Base-by-base conservation (phyloP, 164 flowering plant genomes). In the Tinospora cordifolia region DNA sequence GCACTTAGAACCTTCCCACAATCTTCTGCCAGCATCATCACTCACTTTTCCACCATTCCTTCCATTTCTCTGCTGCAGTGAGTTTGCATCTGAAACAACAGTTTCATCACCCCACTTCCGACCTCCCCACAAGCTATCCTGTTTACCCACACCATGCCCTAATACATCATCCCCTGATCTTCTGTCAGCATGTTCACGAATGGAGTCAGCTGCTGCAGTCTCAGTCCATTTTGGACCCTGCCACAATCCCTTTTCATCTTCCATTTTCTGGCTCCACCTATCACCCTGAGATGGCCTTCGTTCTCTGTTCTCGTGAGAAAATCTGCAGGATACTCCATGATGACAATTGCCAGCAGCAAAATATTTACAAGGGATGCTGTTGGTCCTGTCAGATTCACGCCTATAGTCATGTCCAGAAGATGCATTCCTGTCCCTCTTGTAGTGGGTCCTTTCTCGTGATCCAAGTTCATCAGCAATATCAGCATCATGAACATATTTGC, bases 341-440 rank as follows among this genome's bases (percentile, higher is more conserved):
- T 84, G 83, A 78, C 96, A 92, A 63, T 77, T 77, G 41, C 96
- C 96, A 2, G 81, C 79, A 47, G 84, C 83, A 81, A 86, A 90
- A 72, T 71, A 92, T 72, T 79, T 89, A 81, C 98, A 92, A 58
- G 80, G 82, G 62, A 75, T 72, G 73, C 73, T 78, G 62, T 69
- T 65, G 70, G 34, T 71, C 66, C 77, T 77, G 39, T 68, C 72
- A 8, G 71, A 34, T 67, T 80, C 88, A 58, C 65, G 81, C 73
- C 77, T 80, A 70, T 59, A 70, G 60, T 77, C 83, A 67, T 69
- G 75, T 69, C 83, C 85, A 66, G 46, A 78, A 49, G 83, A 72
- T 26, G 72, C 38, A 71, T 75, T 66, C 66, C 73, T 76, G 8
- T 71, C 78, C 68, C 81, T 79, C 64, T 74, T 79, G 62, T 75